Conservation (phyloP, 2,329 filamentous ascomycete genomes). For the Penicillium sumatraense region DNA sequence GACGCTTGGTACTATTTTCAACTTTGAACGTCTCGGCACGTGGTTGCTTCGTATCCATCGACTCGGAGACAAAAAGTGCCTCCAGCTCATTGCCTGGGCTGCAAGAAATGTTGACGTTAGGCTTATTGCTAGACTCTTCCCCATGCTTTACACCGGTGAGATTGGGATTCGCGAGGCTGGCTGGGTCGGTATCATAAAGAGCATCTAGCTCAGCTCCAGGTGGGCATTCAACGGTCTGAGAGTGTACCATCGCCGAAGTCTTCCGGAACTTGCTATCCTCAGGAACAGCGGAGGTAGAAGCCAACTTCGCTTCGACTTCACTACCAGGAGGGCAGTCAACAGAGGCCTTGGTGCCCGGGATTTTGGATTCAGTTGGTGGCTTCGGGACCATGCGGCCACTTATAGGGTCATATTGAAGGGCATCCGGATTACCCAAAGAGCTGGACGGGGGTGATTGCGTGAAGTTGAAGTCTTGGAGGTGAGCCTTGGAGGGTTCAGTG, state of each 20-base stretch:
- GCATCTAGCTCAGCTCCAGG: conserved; percentile 14
- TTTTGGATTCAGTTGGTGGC: background rate
- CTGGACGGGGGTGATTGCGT: conserved; percentile 2
- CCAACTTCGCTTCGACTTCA: conserved; percentile 17
- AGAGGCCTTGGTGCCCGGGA: background rate
- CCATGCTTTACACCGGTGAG: background rate
- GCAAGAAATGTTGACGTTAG: conserved; percentile 14
- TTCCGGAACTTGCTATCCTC: conserved; percentile 14
- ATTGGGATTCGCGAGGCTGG: background rate
- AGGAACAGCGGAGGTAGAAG: conserved; percentile 2
- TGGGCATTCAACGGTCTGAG: conserved; percentile 10
- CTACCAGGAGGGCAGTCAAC: conserved; percentile 8
- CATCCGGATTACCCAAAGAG: conserved; percentile 5
- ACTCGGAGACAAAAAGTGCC: conserved; percentile 10
- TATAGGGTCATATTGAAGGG: conserved; percentile 47
- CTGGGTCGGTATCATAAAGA: conserved; percentile 1
- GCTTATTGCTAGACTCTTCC: conserved; percentile 7
- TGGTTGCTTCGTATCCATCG: conserved; percentile 1
- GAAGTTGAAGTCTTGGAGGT: conserved; percentile 10
- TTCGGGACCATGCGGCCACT: conserved; percentile 45
- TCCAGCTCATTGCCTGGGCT: conserved; percentile 16
- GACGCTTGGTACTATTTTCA: background rate
- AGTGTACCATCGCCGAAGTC: background rate
- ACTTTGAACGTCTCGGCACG: conserved; percentile 2
- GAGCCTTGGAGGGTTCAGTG: conserved; percentile 4